Percentiles rank a stretch among this genome's conserved stretches.
phyloP scores from a whole-genome alignment of 768 basidiomycete species.

The Kwoniella sp. region DNA sequence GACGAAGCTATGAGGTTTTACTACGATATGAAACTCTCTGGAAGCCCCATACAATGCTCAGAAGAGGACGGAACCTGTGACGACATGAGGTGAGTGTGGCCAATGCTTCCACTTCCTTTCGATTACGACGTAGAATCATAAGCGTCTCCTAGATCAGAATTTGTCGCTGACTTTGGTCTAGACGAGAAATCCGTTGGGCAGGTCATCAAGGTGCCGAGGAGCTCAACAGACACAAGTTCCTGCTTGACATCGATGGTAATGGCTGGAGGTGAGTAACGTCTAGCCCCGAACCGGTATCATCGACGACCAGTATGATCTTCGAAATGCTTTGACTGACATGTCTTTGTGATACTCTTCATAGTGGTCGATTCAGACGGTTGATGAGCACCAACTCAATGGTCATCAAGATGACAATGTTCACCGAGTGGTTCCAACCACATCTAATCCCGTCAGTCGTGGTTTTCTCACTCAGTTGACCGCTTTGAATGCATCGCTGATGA shows the following conservation, averaged over 20 bases:
- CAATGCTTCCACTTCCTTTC: neutral
- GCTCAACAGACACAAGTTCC: conserved; percentile 57
- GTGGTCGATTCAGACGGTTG: conserved; percentile 48
- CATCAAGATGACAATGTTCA: conserved; percentile 57
- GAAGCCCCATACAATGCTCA: conserved; percentile 51
- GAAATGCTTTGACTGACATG: neutral
- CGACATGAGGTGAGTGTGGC: conserved; percentile 44
- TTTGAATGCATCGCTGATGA: neutral
- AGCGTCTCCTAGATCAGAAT: no score
- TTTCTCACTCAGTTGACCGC: neutral
- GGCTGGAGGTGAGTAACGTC: conserved; percentile 46
- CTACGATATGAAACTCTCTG: conserved; percentile 52
- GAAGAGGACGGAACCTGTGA: conserved; percentile 54
- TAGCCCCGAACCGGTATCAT: neutral
- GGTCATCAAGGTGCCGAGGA: conserved; percentile 42
- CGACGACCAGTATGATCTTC: no score
- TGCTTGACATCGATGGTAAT: conserved; percentile 53
- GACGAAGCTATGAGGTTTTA: conserved; percentile 40
- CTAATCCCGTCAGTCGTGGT: conserved; percentile 48
- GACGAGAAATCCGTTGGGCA: conserved; percentile 50
- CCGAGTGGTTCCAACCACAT: conserved; percentile 56
- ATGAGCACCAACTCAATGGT: conserved; percentile 58
- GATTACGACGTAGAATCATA: no score
- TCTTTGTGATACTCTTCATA: neutral
- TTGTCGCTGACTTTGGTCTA: conserved; percentile 9